Evolutionary conservation across 2,329 filamentous ascomycete genomes (phyloP).

Genomic region (Clonostachys rhizophaga): DNA sequence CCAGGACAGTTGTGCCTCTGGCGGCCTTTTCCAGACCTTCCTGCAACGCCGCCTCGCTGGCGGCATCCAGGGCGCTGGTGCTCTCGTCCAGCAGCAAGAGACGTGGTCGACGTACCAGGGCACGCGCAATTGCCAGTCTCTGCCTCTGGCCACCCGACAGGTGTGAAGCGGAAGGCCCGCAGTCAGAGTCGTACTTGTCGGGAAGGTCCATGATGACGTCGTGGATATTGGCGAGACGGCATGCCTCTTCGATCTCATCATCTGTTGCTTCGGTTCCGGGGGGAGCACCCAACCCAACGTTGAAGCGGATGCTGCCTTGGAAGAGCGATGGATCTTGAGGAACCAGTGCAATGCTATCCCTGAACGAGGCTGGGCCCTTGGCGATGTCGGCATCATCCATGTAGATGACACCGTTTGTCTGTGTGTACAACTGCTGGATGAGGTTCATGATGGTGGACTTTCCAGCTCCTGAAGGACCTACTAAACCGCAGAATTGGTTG

Average conservation of each 20-base stretch:
- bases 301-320: constrained; percentile 42
- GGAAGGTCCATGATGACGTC: constrained; percentile 50
- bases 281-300: constrained; percentile 39
- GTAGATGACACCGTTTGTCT: constrained; percentile 40
- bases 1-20: constrained; percentile 31
- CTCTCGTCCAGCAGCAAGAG: constrained; percentile 68
- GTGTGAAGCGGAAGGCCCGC: constrained; percentile 58
- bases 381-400: constrained; percentile 41
- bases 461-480: constrained; percentile 39
- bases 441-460: constrained; percentile 42
- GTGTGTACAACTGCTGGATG: constrained; percentile 49
- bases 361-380: constrained; percentile 22
- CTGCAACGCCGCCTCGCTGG: constrained; percentile 53
- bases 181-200: constrained; percentile 49
- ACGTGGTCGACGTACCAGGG: constrained; percentile 57
- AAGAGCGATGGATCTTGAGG: constrained; percentile 46
- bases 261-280: constrained; percentile 45
- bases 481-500: constrained; percentile 51
- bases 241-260: constrained; percentile 56
- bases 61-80: constrained; percentile 62
- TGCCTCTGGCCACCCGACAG: constrained; percentile 70
- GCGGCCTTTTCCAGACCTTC: constrained; percentile 47
- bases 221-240: constrained; percentile 59
- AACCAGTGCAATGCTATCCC: constrained; percentile 41
- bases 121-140: constrained; percentile 64